Percentiles rank a stretch among this genome's conserved stretches.
Evolutionary conservation across 176 grass and related monocot genomes (phyloP).

Genomic region (Leersia perrieri): DNA sequence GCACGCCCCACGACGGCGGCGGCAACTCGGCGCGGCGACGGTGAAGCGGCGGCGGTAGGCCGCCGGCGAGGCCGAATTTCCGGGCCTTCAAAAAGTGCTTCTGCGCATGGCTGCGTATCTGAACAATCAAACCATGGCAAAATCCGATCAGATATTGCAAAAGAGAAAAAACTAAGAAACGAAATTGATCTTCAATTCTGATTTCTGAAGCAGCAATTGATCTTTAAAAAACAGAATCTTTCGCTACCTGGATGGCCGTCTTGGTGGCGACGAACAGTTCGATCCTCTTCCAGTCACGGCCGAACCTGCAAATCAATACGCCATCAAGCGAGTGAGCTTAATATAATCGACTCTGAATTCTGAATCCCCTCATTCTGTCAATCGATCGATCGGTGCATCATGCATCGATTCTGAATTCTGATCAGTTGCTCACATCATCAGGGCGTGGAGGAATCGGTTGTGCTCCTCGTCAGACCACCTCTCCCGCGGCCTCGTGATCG

Average conservation of each 20-base stretch:
- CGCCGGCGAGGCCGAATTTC: conserved; percentile 44
- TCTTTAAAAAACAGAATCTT: too few relatives aligned
- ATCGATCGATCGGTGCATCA: too few relatives aligned
- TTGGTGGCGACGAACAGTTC: conserved; percentile 69
- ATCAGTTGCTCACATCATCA: conserved; percentile 47
- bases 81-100: conserved; percentile 71
- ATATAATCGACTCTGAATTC: too few relatives aligned
- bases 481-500: conserved; percentile 61
- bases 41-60: conserved; percentile 48
- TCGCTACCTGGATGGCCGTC: conserved; percentile 43
- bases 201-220: background rate
- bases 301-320: conserved; percentile 42
- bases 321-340: too few relatives aligned
- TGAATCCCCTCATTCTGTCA: too few relatives aligned
- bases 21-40: conserved; percentile 14
- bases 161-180: background rate
- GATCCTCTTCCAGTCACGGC: conserved; percentile 81
- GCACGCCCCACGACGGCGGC: too few relatives aligned
- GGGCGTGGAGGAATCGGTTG: conserved; percentile 55
- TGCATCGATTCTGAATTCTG: too few relatives aligned
- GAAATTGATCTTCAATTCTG: background rate
- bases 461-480: conserved; percentile 72
- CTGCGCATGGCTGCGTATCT: conserved; percentile 73
- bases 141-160: background rate
- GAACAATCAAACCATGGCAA: background rate